phyloP scores from a whole-genome alignment of 257 asterid genomes.

The Przewalskia tangutica region DNA sequence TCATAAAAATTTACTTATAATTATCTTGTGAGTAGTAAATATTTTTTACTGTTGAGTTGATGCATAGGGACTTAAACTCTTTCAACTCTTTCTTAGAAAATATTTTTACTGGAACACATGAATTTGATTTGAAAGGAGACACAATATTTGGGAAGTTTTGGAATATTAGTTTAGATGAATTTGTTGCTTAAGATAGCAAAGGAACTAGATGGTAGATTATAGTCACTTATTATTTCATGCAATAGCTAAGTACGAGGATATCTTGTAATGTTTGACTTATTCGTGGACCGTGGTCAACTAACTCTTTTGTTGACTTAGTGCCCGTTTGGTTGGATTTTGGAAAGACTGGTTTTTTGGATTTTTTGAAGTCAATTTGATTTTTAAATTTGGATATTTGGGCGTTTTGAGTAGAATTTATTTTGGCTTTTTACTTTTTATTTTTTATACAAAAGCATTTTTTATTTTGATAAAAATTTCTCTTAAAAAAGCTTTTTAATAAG shows the following conservation, averaged over 20 bases:
- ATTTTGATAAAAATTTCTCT: no score
- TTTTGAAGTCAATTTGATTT: no score
- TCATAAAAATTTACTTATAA: no score
- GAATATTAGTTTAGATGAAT: neutral
- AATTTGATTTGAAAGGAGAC: neutral
- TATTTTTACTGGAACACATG: neutral
- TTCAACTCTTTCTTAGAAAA: no score
- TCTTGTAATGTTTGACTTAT: neutral
- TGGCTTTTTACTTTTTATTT: no score
- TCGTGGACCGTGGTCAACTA: neutral
- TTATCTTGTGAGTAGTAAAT: neutral
- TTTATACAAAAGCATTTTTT: no score
- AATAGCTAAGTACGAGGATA: neutral
- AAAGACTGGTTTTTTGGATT: no score
- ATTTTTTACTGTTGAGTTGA: neutral
- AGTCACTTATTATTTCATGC: neutral
- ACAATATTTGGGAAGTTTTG: neutral
- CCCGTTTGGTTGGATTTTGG: no score
- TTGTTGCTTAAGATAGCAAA: no score
- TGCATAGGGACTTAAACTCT: neutral
- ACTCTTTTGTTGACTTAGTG: neutral
- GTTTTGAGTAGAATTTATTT: no score
- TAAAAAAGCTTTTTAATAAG: no score
- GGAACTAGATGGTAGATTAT: neutral
- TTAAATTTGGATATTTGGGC: no score